Evolutionary conservation across 78 protist genomes (phyloP).

Genomic region (Dictyostelium brefeldianum): DNA sequence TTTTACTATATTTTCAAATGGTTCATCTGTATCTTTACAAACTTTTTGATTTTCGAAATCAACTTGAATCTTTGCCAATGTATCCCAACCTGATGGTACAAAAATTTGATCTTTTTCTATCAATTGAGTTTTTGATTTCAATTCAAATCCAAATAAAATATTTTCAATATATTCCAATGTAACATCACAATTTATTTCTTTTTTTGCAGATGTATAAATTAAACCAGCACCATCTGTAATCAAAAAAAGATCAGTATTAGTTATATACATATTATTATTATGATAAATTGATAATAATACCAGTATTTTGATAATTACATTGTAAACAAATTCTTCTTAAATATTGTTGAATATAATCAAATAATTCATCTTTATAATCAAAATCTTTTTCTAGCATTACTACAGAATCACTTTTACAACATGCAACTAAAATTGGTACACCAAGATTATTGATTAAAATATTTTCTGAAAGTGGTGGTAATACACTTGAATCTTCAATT

Average conservation of each 20-base stretch:
- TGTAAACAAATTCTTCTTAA: conserved; percentile 77
- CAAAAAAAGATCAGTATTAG: background rate
- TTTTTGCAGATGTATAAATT: conserved; percentile 84
- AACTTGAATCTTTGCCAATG: conserved; percentile 71
- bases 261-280: background rate
- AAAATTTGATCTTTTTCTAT: conserved; percentile 83
- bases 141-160: conserved; percentile 77
- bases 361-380: conserved; percentile 77
- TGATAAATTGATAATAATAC: background rate
- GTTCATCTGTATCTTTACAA: conserved; percentile 72
- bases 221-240: conserved; percentile 84
- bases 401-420: conserved; percentile 82
- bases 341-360: conserved; percentile 86
- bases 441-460: conserved; percentile 74
- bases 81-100: conserved; percentile 85
- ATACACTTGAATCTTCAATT: conserved; percentile 57
- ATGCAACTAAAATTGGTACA: conserved; percentile 68
- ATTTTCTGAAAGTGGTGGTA: conserved; percentile 73
- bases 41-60: conserved; percentile 83
- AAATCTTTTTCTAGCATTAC: conserved; percentile 78
- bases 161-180: conserved; percentile 70
- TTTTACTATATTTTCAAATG: conserved; percentile 65
- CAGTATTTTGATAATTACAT: conserved; percentile 13
- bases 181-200: conserved; percentile 73
- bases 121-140: conserved; percentile 67